phyloP scores from a whole-genome alignment of 192 early-diverging fungal genomes.

The Rhizophagus prolifer region DNA sequence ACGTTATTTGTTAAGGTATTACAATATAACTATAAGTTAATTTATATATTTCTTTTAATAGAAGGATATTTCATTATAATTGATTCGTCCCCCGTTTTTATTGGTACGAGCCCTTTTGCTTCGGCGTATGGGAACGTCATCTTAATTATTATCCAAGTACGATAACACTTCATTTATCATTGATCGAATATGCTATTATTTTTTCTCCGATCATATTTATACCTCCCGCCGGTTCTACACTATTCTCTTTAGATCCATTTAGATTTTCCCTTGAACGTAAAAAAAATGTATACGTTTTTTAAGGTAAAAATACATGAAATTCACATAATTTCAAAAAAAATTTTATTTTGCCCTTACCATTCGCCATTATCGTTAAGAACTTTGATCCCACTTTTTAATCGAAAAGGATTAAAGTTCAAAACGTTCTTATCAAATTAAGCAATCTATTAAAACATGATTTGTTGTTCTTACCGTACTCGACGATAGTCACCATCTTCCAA shows the following conservation, averaged over 20 bases:
- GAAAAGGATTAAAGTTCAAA: background rate
- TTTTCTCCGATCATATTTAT: background rate
- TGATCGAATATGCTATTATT: constrained; percentile 1
- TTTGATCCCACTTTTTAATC: background rate
- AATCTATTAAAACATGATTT: background rate
- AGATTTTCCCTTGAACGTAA: background rate
- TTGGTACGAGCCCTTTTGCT: constrained; percentile 6
- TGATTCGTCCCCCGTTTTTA: constrained; percentile 12
- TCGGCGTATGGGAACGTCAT: background rate
- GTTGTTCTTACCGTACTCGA: background rate
- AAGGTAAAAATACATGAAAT: background rate
- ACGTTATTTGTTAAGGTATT: background rate
- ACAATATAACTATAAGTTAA: background rate
- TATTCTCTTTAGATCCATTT: background rate
- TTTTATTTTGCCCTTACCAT: background rate
- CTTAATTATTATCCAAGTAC: background rate
- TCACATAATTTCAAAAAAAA: background rate
- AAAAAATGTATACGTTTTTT: background rate
- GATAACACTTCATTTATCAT: constrained; percentile 7
- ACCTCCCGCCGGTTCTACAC: background rate
- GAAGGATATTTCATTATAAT: constrained; percentile 33
- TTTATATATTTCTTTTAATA: background rate
- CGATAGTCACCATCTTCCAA: background rate
- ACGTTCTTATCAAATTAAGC: background rate
- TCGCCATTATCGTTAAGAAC: background rate